A percentile compares a stretch with the other conserved stretches of the same genome.
These are phyloP conservation scores for Oryza brachyantha DNA, from an alignment of 176 grass and related monocot species.

Conservation along the genomic window DNA sequence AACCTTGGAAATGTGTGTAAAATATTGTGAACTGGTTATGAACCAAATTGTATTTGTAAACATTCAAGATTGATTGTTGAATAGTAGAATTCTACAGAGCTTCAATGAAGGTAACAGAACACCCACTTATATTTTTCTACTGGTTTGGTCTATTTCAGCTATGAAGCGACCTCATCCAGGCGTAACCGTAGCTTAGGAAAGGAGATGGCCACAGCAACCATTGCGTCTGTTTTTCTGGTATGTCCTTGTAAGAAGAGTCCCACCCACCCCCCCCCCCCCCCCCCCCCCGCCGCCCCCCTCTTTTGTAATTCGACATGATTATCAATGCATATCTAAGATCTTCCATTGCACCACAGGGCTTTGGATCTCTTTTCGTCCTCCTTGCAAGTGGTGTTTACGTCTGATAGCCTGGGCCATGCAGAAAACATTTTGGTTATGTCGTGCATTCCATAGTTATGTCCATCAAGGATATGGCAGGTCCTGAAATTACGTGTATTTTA, in stretches of 20 bases:
- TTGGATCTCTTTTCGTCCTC: slow-evolving; percentile 92
- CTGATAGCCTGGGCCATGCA: slow-evolving; percentile 29
- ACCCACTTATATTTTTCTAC: not conserved
- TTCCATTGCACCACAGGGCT: slow-evolving; percentile 50
- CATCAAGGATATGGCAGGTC: slow-evolving; percentile 3
- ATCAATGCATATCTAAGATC: slow-evolving; percentile 5
- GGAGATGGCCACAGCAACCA: slow-evolving; percentile 55
- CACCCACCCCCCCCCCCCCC: too few relatives aligned
- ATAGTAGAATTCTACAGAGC: not conserved
- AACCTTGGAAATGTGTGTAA: not conserved
- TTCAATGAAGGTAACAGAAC: not conserved
- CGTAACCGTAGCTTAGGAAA: slow-evolving; percentile 73
- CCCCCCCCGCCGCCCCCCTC: too few relatives aligned
- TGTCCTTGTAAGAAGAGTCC: not conserved
- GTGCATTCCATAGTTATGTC: not conserved
- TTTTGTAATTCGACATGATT: not conserved
- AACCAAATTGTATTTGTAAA: not conserved
- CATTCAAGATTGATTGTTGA: not conserved
- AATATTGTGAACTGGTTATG: not conserved
- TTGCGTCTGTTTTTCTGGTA: slow-evolving; percentile 87
- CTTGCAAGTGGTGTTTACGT: slow-evolving; percentile 92
- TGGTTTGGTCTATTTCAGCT: slow-evolving; percentile 48
- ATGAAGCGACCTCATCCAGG: slow-evolving; percentile 83
- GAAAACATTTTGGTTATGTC: not conserved
- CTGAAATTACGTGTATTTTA: not conserved